phyloP scores from a whole-genome alignment of 768 basidiomycete genomes.

The Serendipita sp. region DNA sequence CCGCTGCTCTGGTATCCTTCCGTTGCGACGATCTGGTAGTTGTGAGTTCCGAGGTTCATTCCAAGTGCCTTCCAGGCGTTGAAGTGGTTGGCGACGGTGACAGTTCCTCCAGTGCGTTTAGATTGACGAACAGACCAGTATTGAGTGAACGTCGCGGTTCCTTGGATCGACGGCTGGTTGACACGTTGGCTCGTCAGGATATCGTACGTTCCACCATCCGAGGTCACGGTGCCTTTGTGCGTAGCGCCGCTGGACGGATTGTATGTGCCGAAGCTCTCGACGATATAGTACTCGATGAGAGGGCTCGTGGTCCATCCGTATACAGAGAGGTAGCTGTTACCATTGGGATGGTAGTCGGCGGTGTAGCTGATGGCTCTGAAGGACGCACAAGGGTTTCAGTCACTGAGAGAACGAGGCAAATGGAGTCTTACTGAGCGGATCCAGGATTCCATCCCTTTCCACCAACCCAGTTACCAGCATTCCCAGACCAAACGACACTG shows the following conservation, averaged over 20 bases:
- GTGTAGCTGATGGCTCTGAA: conserved; percentile 24
- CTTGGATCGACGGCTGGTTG: conserved; percentile 28
- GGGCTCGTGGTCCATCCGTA: conserved; percentile 33
- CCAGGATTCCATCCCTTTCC: conserved; percentile 27
- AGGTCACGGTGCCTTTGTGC: conserved; percentile 24
- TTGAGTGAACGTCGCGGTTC: conserved; percentile 30
- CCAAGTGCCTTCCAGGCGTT: too few species aligned
- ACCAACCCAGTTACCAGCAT: conserved; percentile 23
- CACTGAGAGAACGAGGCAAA: background rate
- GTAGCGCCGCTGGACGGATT: conserved; percentile 23
- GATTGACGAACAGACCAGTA: conserved; percentile 28
- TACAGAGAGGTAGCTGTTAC: conserved; percentile 29
- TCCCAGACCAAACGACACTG: conserved; percentile 18
- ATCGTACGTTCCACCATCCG: conserved; percentile 28
- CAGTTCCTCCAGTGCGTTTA: too few species aligned
- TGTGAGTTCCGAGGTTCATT: too few species aligned
- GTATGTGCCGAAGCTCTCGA: conserved; percentile 26
- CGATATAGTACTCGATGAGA: conserved; percentile 33
- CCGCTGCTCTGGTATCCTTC: too few species aligned
- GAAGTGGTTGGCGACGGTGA: too few species aligned
- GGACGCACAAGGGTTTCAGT: background rate
- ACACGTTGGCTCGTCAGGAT: conserved; percentile 24
- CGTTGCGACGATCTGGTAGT: too few species aligned
- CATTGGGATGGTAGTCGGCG: conserved; percentile 23
- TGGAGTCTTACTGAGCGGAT: conserved; percentile 13